Evolutionary conservation across 768 basidiomycete genomes (phyloP), one percentile per base, ranked within the genome.

Genomic region (Pleurotus cornucopiae): DNA sequence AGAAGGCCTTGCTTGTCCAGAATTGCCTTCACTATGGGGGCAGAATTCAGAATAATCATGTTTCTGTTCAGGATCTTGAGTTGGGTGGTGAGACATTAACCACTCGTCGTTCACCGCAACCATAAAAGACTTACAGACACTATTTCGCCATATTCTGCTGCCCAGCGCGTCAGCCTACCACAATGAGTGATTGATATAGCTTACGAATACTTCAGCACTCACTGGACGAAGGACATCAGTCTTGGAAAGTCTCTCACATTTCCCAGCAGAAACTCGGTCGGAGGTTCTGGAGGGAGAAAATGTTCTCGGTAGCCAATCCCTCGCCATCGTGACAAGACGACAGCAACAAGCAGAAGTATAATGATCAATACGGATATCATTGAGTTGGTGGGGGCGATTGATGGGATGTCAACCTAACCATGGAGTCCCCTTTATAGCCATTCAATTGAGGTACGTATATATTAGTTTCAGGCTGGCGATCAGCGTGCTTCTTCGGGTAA

Each of bases 31-130:
- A 67, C 47, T 5, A 57, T 40, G 9, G 55, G 60, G 2, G 64
- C 64, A 7, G 56, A 16, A 47, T 61, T 64, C 6, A 66, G 44
- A 14, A 66, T 62, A 53, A 66, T 62, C 18, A 66, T 55, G 7
- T 59, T 66, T 39, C 56, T 37, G 45, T 64, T 47, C 26, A 64
- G n/a, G 18, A 68, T 51, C 54, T 60, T 60, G 21, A 63, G 56
- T 20, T 47, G 26, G 14, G 18, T 6, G 26, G 30, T 30, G 6
- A 1, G 23, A 13, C 30, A 44, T 9, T 2, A 21, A 18, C 6
- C 13, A 26, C 14, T 47, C 16, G 6, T 30, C 30, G 2, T 21
- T 20, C 2, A 47, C 21, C 12, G 18, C 20, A 23, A 18, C 4
- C 11, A 5, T 30, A 30, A 6, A 30, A 47, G 14, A 44, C n/a